These are phyloP conservation scores for Colletotrichum sidae DNA, from an alignment of 2,329 filamentous ascomycete species.

Conservation along the genomic window DNA sequence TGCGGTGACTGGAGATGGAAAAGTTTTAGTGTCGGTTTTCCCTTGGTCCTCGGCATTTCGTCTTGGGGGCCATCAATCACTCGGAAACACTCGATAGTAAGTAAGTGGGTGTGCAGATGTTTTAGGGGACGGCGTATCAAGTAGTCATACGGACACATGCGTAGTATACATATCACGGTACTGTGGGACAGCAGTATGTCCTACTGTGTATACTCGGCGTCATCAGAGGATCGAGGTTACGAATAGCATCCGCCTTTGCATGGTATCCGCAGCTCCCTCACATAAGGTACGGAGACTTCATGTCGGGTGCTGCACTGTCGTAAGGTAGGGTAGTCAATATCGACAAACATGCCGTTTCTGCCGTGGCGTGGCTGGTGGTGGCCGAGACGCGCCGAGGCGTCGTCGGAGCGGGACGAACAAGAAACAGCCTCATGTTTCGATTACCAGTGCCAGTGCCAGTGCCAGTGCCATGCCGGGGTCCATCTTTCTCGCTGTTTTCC, in stretches of 20 bases:
- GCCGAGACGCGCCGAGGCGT: conserved; percentile 20
- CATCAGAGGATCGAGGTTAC: neutral
- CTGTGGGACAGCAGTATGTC: too few relatives aligned
- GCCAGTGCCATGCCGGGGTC: conserved; percentile 14
- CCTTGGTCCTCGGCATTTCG: too few relatives aligned
- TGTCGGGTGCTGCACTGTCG: conserved; percentile 9
- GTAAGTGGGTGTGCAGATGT: neutral
- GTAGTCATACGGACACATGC: too few relatives aligned
- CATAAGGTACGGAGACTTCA: conserved; percentile 29
- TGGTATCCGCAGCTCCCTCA: conserved; percentile 1
- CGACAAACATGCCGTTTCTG: conserved; percentile 31
- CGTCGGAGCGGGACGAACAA: conserved; percentile 35
- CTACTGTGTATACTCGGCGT: too few relatives aligned
- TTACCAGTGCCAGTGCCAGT: conserved; percentile 20
- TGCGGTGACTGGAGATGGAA: neutral
- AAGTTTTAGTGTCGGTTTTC: too few relatives aligned
- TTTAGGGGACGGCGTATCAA: neutral
- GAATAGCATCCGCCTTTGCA: conserved; percentile 25
- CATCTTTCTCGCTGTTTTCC: too few relatives aligned
- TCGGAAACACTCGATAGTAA: too few relatives aligned
- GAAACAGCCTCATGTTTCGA: conserved; percentile 51
- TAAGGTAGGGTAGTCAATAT: conserved; percentile 34
- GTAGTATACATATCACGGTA: too few relatives aligned
- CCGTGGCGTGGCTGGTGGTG: conserved; percentile 1
- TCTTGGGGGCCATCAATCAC: too few relatives aligned